Conservation (phyloP, 1,284 basidiomycete species). For the Neolentinus lepideus region DNA sequence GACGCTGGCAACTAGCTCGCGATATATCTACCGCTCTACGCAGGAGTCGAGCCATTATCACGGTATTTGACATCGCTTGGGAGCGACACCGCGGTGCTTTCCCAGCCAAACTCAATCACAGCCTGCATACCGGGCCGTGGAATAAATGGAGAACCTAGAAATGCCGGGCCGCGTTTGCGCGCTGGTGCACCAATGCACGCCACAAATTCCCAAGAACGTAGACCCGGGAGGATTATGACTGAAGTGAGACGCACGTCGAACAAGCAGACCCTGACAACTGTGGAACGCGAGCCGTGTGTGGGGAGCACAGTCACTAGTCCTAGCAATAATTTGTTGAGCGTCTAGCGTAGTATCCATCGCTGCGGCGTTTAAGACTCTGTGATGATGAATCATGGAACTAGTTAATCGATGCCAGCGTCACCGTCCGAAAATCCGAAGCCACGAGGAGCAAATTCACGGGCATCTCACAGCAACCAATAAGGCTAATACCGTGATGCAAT, state of each 20-base stretch:
- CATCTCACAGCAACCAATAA: background rate
- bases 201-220: background rate
- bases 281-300: background rate
- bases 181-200: background rate
- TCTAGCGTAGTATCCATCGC: background rate
- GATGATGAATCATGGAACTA: background rate
- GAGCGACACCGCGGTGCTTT: background rate
- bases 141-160: background rate
- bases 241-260: background rate
- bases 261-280: background rate
- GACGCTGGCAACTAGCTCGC: background rate
- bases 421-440: slow-evolving; percentile 1
- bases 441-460: background rate
- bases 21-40: background rate
- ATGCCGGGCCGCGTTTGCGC: background rate
- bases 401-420: background rate
- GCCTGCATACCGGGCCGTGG: background rate
- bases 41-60: background rate
- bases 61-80: background rate
- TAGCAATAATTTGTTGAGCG: background rate
- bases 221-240: background rate
- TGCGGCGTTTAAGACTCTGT: background rate
- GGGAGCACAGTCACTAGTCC: too few species aligned
- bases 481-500: background rate
- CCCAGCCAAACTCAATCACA: background rate